Evolutionary conservation across 2,329 filamentous ascomycete genomes (phyloP), one percentile per base, ranked within the genome.

Genomic region (Laburnicola sp.): DNA sequence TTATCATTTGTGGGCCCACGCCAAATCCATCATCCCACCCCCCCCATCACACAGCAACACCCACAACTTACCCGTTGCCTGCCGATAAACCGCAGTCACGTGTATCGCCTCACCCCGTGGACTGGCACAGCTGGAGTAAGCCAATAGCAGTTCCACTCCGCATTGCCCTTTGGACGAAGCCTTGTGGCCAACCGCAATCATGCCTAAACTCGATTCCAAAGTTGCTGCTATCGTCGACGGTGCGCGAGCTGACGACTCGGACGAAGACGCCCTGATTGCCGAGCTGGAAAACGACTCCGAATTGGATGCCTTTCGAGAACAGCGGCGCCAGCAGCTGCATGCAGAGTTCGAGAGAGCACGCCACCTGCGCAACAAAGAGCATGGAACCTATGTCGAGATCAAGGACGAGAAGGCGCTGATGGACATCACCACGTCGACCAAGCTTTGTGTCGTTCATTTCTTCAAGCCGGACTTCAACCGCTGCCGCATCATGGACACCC

Each of bases 401-500:
- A 82, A 79, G 45, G 78, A 78, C 53, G 84, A 86, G 64, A 82
- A 84, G 65, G 67, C 75, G 9, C 69, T 86, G 36, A 78, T 86
- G 65, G 78, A 82, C 56, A 82, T 85, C 56, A 85, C 83, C 6
- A 86, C 83, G 6, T 76, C 77, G 41, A 79, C 78, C 9, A 78
- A 82, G 53, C 72, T 79, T 25, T 84, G 80, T 59, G 75, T 86
- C 1, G 80, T 86, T 23, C 84, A 86, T 65, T 86, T 86, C 68
- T 83, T 80, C 66, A 84, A 86, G 63, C 77, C 82, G 2, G 84
- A 86, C 62, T 86, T 86, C 68, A 76, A 79, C 21, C 79, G 83
- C 48, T 86, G 84, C 69, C 72, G 74, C 8, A 78, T 83, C 48
- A 86, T 86, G 84, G 83, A 86, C 64, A 74, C 74, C 42, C 82